phyloP scores from a whole-genome alignment of 257 asterid genomes.

The Knoxia roxburghii region DNA sequence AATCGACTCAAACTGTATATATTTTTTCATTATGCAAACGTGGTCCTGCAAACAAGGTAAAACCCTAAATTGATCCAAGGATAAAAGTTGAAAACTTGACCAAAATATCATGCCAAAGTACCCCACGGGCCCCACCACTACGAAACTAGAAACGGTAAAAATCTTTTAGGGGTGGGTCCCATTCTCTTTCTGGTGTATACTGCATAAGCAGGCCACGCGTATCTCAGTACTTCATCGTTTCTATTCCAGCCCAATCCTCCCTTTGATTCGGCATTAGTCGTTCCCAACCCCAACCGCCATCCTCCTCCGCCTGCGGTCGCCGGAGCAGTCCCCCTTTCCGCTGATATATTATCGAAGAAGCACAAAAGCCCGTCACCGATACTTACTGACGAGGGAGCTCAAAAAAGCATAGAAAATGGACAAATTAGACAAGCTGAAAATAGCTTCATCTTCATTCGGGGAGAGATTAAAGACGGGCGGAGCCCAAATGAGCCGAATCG shows the following conservation, averaged over 20 bases:
- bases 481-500: slow-evolving; percentile 73
- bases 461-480: slow-evolving; percentile 69
- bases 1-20: too few relatives aligned
- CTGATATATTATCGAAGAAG: neutral
- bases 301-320: neutral
- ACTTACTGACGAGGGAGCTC: neutral
- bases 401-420: slow-evolving; percentile 32
- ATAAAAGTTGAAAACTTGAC: too few relatives aligned
- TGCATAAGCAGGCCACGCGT: slow-evolving; percentile 28
- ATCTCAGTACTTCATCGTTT: neutral
- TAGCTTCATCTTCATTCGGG: slow-evolving; percentile 75
- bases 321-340: neutral
- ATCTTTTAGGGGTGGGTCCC: slow-evolving; percentile 2
- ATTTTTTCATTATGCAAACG: too few relatives aligned
- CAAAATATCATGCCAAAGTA: too few relatives aligned
- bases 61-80: too few relatives aligned
- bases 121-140: too few relatives aligned
- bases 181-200: neutral
- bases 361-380: neutral
- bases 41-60: too few relatives aligned
- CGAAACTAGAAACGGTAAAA: neutral
- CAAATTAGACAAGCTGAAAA: slow-evolving; percentile 68
- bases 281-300: neutral
- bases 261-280: neutral
- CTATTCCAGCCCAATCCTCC: slow-evolving; percentile 4